These are phyloP conservation scores for Ceratocystis variospora DNA, from an alignment of 2,329 filamentous ascomycete genomes.

Conservation along the genomic window DNA sequence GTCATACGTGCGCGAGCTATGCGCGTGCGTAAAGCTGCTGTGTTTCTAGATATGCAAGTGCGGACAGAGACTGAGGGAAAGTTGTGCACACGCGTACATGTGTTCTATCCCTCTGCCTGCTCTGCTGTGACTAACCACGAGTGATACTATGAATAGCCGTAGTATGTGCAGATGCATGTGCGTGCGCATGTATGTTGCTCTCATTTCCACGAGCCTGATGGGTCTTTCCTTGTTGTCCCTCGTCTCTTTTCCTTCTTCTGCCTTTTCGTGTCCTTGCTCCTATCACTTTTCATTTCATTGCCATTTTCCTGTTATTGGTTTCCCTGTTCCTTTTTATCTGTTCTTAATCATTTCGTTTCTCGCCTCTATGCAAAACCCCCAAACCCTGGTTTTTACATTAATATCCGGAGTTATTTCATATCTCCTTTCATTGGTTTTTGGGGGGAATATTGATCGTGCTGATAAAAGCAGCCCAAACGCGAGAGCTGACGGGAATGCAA, in stretches of 20 bases:
- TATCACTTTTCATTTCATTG: neutral
- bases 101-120: neutral
- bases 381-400: neutral
- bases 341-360: slow-evolving; percentile 8
- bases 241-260: neutral
- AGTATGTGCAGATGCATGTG: neutral
- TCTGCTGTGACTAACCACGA: too few species aligned
- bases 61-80: neutral
- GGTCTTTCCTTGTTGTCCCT: neutral
- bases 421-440: neutral
- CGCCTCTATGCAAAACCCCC: neutral
- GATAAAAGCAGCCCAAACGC: too few species aligned
- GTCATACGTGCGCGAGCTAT: neutral
- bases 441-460: neutral
- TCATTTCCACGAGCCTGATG: neutral
- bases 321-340: neutral
- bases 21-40: neutral
- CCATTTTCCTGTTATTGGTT: neutral
- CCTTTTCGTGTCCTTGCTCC: neutral
- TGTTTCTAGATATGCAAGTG: neutral
- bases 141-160: slow-evolving; percentile 6
- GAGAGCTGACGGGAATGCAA: too few species aligned
- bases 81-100: neutral
- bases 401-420: neutral
- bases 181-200: neutral